Evolutionary conservation across 306 rosid species (phyloP).

Genomic region (Leucaena leucocephala): DNA sequence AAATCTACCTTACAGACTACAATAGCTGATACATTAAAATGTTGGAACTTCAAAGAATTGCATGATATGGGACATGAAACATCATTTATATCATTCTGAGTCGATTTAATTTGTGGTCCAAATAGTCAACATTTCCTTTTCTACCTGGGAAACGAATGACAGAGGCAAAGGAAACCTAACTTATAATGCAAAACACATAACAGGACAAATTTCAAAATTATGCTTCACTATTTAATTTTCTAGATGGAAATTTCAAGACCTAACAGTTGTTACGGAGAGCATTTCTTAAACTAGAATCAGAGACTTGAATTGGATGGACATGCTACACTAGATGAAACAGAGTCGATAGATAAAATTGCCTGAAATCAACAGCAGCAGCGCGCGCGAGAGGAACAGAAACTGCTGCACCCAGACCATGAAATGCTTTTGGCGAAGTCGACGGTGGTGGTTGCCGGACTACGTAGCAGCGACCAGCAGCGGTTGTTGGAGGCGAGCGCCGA

Average conservation of each 20-base stretch:
- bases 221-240: neutral
- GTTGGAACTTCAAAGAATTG: constrained; percentile 21
- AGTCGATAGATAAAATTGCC: constrained; percentile 42
- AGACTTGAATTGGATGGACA: neutral
- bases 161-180: constrained; percentile 22
- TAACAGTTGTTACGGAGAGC: neutral
- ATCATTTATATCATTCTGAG: constrained; percentile 8
- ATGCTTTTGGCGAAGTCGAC: too few relatives aligned
- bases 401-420: constrained; percentile 51
- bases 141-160: neutral
- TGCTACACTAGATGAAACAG: neutral
- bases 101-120: neutral
- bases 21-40: constrained; percentile 7
- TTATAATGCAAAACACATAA: neutral
- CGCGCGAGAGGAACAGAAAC: constrained; percentile 42
- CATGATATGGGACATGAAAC: neutral
- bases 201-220: neutral
- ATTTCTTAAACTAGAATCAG: neutral
- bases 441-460: too few relatives aligned
- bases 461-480: too few relatives aligned
- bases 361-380: constrained; percentile 63
- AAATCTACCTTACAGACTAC: neutral
- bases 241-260: neutral
- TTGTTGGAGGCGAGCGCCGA: too few relatives aligned
- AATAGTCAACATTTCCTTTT: neutral